Conservation (phyloP, 768 basidiomycete genomes). For the Botryobasidium botryosum region DNA sequence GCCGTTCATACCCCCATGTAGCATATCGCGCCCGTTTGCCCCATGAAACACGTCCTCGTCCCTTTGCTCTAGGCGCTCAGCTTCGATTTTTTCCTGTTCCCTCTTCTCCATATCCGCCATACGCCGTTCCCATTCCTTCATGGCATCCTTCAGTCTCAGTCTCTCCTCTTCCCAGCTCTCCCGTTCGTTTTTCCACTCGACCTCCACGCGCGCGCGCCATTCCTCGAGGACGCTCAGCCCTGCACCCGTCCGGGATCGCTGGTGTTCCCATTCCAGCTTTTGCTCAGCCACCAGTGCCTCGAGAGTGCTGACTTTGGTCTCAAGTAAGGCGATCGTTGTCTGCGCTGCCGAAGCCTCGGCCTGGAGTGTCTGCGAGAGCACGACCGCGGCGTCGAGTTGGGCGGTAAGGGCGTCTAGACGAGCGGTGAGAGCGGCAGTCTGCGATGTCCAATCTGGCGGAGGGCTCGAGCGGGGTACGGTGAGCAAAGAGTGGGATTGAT, state of each 20-base stretch:
- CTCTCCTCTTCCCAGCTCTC: constrained; percentile 75
- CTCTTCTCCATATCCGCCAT: constrained; percentile 22
- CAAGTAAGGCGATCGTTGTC: constrained; percentile 47
- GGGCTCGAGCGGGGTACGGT: constrained; percentile 23
- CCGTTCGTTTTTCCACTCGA: constrained; percentile 57
- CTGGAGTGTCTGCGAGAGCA: constrained; percentile 55
- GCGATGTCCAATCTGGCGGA: too few relatives aligned
- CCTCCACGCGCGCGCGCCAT: constrained; percentile 69
- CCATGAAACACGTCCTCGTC: too few relatives aligned
- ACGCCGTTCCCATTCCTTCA: constrained; percentile 67
- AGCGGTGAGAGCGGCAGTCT: constrained; percentile 35
- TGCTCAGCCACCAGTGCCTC: constrained; percentile 43
- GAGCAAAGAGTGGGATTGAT: constrained; percentile 11
- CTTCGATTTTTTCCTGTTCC: constrained; percentile 22
- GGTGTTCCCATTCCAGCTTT: constrained; percentile 22
- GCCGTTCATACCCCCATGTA: too few relatives aligned
- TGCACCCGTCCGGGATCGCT: constrained; percentile 12
- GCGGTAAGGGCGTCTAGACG: constrained; percentile 44
- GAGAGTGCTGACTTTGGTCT: constrained; percentile 49
- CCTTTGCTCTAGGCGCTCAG: too few relatives aligned
- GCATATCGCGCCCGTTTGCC: too few relatives aligned
- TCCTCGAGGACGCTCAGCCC: constrained; percentile 24
- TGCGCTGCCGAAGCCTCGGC: constrained; percentile 65
- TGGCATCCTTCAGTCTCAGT: constrained; percentile 49
- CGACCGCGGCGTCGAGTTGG: constrained; percentile 62